phyloP scores from a whole-genome alignment of 2,329 filamentous ascomycete genomes.

The Zasmidium angulare region DNA sequence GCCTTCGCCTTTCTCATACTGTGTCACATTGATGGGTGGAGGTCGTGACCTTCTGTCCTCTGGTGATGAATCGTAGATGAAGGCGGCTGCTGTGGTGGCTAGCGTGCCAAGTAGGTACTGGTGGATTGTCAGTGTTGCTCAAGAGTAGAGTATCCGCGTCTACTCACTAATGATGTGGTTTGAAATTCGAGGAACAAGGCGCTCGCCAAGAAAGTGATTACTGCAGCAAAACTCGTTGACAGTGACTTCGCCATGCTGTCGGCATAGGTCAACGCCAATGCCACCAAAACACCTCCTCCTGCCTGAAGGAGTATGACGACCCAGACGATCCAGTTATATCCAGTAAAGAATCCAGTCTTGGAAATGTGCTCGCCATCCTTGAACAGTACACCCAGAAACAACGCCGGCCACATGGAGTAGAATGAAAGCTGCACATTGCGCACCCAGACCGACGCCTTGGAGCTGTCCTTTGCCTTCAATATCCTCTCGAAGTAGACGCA shows the following conservation, averaged over 20 bases:
- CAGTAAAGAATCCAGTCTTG: conserved; percentile 86
- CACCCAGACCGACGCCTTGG: conserved; percentile 80
- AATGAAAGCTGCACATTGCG: conserved; percentile 93
- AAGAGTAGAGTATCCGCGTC: background rate
- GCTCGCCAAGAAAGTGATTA: conserved; percentile 82
- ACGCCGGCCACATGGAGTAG: conserved; percentile 86
- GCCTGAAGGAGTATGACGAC: conserved; percentile 79
- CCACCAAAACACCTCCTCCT: conserved; percentile 78
- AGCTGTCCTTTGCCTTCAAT: conserved; percentile 65
- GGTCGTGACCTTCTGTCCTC: conserved; percentile 53
- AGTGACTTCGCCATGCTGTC: conserved; percentile 94
- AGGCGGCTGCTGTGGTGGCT: conserved; percentile 78
- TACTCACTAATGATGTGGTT: conserved; percentile 69
- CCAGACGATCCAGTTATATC: conserved; percentile 93
- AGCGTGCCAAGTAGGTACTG: conserved; percentile 81
- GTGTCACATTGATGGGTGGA: conserved; percentile 66
- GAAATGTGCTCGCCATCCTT: conserved; percentile 83
- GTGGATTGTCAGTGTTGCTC: conserved; percentile 11
- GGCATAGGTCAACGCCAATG: conserved; percentile 76
- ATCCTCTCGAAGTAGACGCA: conserved; percentile 90
- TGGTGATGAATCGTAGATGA: conserved; percentile 74
- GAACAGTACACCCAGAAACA: conserved; percentile 82
- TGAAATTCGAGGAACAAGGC: conserved; percentile 81
- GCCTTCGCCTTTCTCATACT: conserved; percentile 67
- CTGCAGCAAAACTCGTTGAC: conserved; percentile 86